Percentiles rank a stretch among this genome's conserved stretches.
phyloP scores from a whole-genome alignment of 176 grass and related monocot species.

The Pharus latifolius region DNA sequence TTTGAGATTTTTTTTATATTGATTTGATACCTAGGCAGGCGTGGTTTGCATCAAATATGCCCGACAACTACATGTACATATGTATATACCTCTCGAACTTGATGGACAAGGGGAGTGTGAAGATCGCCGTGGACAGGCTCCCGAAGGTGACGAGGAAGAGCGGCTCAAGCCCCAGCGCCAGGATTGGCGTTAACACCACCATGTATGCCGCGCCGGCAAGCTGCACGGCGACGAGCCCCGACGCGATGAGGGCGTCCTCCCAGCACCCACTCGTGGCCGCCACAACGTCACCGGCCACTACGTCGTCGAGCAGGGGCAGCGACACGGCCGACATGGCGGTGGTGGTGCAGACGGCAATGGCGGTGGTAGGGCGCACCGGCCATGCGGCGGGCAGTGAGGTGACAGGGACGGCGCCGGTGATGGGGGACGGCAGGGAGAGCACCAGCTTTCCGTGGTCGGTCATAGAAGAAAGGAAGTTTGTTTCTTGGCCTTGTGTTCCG shows the following conservation, averaged over 20 bases:
- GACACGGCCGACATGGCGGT: neutral
- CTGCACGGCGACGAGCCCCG: conserved; percentile 58
- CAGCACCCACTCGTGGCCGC: conserved; percentile 9
- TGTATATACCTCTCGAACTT: conserved; percentile 44
- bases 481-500: too few relatives aligned
- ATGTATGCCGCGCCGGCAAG: conserved; percentile 49
- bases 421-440: too few relatives aligned
- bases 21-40: too few relatives aligned
- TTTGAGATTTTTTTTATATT: too few relatives aligned
- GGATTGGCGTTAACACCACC: conserved; percentile 57
- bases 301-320: neutral
- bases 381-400: too few relatives aligned
- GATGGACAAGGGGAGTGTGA: conserved; percentile 50
- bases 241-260: conserved; percentile 48
- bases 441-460: too few relatives aligned
- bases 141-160: conserved; percentile 64
- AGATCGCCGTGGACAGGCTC: conserved; percentile 36
- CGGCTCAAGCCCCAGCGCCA: conserved; percentile 55
- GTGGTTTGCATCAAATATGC: too few relatives aligned
- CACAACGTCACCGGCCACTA: neutral
- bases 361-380: too few relatives aligned
- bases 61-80: too few relatives aligned
- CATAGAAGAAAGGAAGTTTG: too few relatives aligned
- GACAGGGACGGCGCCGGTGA: too few relatives aligned
- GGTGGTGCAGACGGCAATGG: neutral